Conservation (phyloP, 306 rosid genomes). For the Cotoneaster glaucophyllus region DNA sequence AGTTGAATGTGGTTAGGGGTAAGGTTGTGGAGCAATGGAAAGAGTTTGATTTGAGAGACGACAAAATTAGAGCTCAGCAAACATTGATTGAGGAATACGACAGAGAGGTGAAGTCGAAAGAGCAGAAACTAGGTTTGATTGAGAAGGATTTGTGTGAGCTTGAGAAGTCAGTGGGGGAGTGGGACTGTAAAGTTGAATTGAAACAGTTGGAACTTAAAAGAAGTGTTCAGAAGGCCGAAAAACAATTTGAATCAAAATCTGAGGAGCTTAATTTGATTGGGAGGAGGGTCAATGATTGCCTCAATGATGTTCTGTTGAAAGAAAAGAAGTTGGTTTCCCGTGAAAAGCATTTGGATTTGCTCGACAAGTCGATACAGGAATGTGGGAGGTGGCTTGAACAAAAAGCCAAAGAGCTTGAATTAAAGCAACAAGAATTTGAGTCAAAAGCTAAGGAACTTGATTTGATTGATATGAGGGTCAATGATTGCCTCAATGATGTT, state of each 20-base stretch:
- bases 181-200: not conserved
- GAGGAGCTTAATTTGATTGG: not conserved
- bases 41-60: slow-evolving; percentile 19
- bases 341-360: not conserved
- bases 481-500: slow-evolving; percentile 10
- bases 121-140: slow-evolving; percentile 15
- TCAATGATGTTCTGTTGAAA: slow-evolving; percentile 5
- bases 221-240: not conserved
- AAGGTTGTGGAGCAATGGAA: not conserved
- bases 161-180: not conserved
- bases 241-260: not conserved
- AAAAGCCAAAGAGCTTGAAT: not conserved
- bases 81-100: slow-evolving; percentile 15
- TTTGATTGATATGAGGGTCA: slow-evolving; percentile 1
- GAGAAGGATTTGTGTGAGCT: not conserved
- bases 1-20: not conserved
- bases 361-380: not conserved
- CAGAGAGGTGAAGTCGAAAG: slow-evolving; percentile 4
- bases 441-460: not conserved
- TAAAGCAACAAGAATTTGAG: not conserved
- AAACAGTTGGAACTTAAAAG: not conserved
- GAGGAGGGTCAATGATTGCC: not conserved
- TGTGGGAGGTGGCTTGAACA: not conserved
- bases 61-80: not conserved
- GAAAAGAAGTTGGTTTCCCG: not conserved